Evolutionary conservation across 192 early-diverging fungal genomes (phyloP), one percentile per base, ranked within the genome.

Genomic region (Rhizophlyctis rosea): DNA sequence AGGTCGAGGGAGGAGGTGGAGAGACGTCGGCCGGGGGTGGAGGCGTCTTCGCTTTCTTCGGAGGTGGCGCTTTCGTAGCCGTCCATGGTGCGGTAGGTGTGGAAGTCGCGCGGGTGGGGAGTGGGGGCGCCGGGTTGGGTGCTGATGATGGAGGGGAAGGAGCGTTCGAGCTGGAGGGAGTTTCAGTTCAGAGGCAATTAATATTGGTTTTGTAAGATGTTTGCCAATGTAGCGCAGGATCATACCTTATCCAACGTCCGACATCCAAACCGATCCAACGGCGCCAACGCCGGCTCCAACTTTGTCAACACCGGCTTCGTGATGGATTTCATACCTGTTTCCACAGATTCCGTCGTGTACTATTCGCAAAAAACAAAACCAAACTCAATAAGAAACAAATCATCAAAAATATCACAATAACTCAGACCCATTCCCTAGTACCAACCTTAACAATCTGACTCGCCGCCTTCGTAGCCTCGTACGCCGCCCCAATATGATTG

Each of bases 321-420:
- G 59, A 94, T 77, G 5, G 76, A 80, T 54, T 83, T 84, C 23
- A 89, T 85, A 9, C 85, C 81, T 13, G 84, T 86, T 64, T 92
- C 93, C 16, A 93, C 86, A 62, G 86, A 86, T 60, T 87, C 83
- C 27, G 87, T 86, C 30, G 87, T 86, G 62, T 84, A 86, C 69
- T 85, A 28, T 18, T 14, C n/a, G 32, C 27, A 14, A 39, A 27
- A n/a, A n/a, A n/a, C n/a, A n/a, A n/a, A n/a, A n/a, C n/a, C n/a
- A n/a, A n/a, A 31, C 23, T 49, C 35, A 50, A 4, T 13, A 66
- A 18, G 21, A 11, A 24, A 11, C 18, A 64, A 9, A 48, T 39
- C n/a, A 35, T 2, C 14, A 1, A 27, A 56, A 47, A 23, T 28
- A n/a, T 14, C 53, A 27, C 16, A 61, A 60, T n/a, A 4, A 27